Percentiles rank a stretch among this genome's conserved stretches.
phyloP scores from a whole-genome alignment of 768 basidiomycete species.

The Russula ochroleuca region DNA sequence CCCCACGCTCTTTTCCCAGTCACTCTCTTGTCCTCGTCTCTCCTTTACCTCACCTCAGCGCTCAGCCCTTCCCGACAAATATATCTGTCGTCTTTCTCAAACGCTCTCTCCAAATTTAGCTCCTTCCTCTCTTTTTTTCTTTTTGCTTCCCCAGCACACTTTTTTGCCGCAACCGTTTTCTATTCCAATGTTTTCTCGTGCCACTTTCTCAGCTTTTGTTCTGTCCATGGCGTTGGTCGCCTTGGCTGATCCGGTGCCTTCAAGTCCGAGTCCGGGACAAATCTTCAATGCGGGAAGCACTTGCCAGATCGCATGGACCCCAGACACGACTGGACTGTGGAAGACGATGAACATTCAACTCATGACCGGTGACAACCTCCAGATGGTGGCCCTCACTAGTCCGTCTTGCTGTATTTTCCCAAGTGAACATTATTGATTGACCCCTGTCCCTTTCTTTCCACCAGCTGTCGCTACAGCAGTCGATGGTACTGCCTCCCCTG shows the following conservation, averaged over 20 bases:
- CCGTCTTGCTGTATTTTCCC: constrained; percentile 30
- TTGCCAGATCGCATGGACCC: constrained; percentile 58
- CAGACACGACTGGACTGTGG: constrained; percentile 60
- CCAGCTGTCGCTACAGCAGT: constrained; percentile 57
- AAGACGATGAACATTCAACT: constrained; percentile 68
- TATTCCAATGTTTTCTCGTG: constrained; percentile 19
- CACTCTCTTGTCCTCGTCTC: too few relatives aligned
- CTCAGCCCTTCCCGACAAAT: too few relatives aligned
- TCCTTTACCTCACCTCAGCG: too few relatives aligned
- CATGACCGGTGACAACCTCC: constrained; percentile 71
- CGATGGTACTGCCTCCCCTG: constrained; percentile 54
- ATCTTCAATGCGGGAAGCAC: constrained; percentile 52
- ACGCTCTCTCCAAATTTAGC: neutral
- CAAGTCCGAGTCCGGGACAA: constrained; percentile 54
- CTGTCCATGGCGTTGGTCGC: constrained; percentile 30
- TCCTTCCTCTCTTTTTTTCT: neutral
- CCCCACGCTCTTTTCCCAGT: too few relatives aligned
- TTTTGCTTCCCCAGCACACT: neutral
- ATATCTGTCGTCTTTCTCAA: too few relatives aligned
- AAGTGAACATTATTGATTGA: neutral
- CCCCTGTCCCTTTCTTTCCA: constrained; percentile 32
- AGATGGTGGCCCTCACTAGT: constrained; percentile 69
- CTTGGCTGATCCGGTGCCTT: constrained; percentile 58
- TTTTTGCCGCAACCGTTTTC: neutral
- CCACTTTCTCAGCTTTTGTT: constrained; percentile 21